Base-by-base conservation (phyloP, 2,329 filamentous ascomycete genomes). In the Penicillium aurantiogriseum region DNA sequence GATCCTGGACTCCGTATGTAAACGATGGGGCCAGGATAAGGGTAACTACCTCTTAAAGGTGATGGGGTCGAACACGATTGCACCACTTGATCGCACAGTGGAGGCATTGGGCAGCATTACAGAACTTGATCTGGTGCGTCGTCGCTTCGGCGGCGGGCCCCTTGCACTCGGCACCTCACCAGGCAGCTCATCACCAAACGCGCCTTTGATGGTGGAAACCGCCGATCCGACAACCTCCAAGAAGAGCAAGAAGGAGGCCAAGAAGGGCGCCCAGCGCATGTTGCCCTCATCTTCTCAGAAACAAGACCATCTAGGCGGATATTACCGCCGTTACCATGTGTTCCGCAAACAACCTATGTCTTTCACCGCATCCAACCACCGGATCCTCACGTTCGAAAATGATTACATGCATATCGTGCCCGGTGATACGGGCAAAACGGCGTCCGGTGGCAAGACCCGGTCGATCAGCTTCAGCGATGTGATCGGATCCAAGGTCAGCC, bases 321-420 rank as follows among this genome's bases (percentile, higher is more conserved):
- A 80, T 59, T 86, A 86, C 71, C 84, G 85, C 56, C 83, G 85
- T 33, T 88, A 86, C 71, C 80, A 83, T 52, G 85, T 88, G 19
- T 80, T 83, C 29, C 83, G 85, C 64, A 87, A 87, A 69, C 85
- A 87, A 65, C 83, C 85, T 29, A 85, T 87, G 76, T 85, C 83
- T 2, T 88, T 88, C 62, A 82, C 85, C 0, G 81, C 83, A 7
- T 83, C 82, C 5, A 84, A 84, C 48, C 81, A 84, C 21, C 80
- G 84, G 40, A 83, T 85, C 13, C 74, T 88, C 23, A 82, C 85
- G 8, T 83, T 88, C 50, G 85, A 87, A 62, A 84, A 83, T 51
- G 85, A 88, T 63, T 87, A 86, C 67, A 82, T 88, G 72, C 85
- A 87, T 68, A 85, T 88, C 60, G 83, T 88, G 76, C 85, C 85